These are phyloP conservation scores for Schoenoplectus tabernaemontani DNA, from an alignment of 202 grass and related monocot genomes.

Conservation along the genomic window DNA sequence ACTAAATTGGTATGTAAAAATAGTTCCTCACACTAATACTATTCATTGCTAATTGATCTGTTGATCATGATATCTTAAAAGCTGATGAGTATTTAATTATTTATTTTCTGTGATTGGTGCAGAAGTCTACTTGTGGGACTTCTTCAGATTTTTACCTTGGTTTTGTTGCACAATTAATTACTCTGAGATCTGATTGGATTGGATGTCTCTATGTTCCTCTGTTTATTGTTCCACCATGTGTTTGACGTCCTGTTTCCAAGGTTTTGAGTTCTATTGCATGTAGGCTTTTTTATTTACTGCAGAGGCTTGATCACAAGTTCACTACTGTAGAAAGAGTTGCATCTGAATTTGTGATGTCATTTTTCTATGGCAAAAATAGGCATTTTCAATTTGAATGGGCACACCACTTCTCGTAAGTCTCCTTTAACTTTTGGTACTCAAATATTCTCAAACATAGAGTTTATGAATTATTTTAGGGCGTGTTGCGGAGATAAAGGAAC, in stretches of 20 bases:
- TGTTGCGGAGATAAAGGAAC: no score
- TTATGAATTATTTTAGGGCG: no score
- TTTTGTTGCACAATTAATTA: slow-evolving; percentile 2
- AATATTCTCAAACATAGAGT: no score
- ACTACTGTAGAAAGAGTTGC: background rate
- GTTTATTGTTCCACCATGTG: background rate
- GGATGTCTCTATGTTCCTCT: background rate
- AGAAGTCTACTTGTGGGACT: background rate
- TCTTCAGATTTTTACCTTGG: background rate
- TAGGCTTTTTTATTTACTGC: background rate
- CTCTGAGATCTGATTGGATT: background rate
- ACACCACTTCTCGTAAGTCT: background rate
- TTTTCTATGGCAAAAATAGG: background rate
- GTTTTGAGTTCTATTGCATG: background rate
- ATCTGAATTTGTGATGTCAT: background rate
- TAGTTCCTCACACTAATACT: background rate
- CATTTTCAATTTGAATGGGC: background rate
- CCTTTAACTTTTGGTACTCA: no score
- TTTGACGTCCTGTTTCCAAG: background rate
- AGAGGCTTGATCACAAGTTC: background rate
- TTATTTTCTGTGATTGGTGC: background rate
- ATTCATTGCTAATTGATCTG: no score
- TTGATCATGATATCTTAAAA: background rate
- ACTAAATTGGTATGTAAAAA: background rate
- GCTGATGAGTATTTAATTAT: background rate